A percentile compares a stretch with the other conserved stretches of the same genome.
phyloP scores from a whole-genome alignment of 2,329 filamentous ascomycete species.

The Beauveria sp. region DNA sequence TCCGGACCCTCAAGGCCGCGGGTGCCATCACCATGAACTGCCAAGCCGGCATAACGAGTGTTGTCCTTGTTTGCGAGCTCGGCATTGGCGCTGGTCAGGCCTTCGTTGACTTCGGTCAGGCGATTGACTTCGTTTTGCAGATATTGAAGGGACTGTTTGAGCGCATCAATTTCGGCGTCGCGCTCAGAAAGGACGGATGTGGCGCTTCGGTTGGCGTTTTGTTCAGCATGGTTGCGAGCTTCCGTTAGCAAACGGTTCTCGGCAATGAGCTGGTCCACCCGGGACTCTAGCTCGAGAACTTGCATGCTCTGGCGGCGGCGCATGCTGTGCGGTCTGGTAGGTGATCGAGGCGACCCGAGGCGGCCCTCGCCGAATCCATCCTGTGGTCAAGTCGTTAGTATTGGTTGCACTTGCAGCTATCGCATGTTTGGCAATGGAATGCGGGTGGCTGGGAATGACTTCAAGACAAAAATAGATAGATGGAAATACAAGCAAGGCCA shows the following conservation, averaged over 20 bases:
- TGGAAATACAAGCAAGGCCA: conserved; percentile 1
- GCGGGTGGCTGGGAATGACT: conserved; percentile 4
- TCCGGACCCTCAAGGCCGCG: conserved; percentile 64
- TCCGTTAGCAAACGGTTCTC: conserved; percentile 78
- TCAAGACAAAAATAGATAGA: neutral
- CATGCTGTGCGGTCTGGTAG: conserved; percentile 89
- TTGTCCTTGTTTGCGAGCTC: conserved; percentile 70
- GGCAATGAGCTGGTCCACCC: conserved; percentile 72
- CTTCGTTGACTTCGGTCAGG: conserved; percentile 75
- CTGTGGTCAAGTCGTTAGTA: conserved; percentile 39
- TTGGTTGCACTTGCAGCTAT: neutral
- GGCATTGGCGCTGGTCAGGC: conserved; percentile 68
- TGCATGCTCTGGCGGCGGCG: conserved; percentile 97
- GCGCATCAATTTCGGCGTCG: conserved; percentile 76
- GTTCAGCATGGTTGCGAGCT: conserved; percentile 62
- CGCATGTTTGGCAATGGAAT: neutral
- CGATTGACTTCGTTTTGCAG: conserved; percentile 75
- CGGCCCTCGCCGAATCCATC: conserved; percentile 90
- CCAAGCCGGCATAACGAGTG: conserved; percentile 59
- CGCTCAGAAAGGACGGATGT: conserved; percentile 69
- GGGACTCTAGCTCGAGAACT: conserved; percentile 80
- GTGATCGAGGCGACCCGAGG: conserved; percentile 79
- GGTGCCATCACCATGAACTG: conserved; percentile 54
- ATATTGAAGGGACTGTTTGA: conserved; percentile 70
- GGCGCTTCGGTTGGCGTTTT: conserved; percentile 55